Evolutionary conservation across 768 basidiomycete species (phyloP), one percentile per base, ranked within the genome.

Genomic region (Lactarius indigo): DNA sequence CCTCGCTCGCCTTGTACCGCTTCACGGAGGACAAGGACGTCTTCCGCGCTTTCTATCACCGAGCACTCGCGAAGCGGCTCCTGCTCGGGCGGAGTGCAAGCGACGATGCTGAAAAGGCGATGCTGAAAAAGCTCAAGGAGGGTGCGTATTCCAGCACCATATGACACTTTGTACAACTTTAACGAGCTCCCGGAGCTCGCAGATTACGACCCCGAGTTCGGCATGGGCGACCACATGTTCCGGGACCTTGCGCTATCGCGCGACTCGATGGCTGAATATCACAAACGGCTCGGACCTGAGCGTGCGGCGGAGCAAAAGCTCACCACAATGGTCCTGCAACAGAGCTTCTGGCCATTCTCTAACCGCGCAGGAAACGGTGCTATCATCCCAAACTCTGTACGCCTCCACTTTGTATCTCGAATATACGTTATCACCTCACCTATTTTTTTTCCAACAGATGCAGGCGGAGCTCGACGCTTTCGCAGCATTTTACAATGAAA

Each of bases 131-230:
- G 76, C 79, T 99, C 66, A 92, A 92, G 79, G 88, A 93, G 71
- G 73, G 92, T 87, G 54, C 5, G 57, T 52, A 31, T 26, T 30
- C 39, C 7, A 12, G 4, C 30, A 20, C 37, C 15, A 12, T 39
- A 52, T 54, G 5, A n/a, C 10, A 41, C 17, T 50, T 42, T 5
- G 30, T 10, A 15, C 33, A 3, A 18, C 6, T n/a, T 18, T 18
- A 44, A 8, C 15, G n/a, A 42, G 1, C 5, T 44, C 17, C 23
- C 31, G 33, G 55, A 57, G 5, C 30, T 30, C 63, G 56, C 72
- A 96, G 96, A 90, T 61, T 96, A 96, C 72, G 97, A 98, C 74
- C 91, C 95, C 13, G 95, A 96, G 67, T 98, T 98, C 73, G 91
- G 90, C 9, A 91, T 90, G 79, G 94, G 94, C 59, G 92, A 94